Evolutionary conservation across 306 rosid species (phyloP).

Genomic region (Cyamopsis tetragonoloba): DNA sequence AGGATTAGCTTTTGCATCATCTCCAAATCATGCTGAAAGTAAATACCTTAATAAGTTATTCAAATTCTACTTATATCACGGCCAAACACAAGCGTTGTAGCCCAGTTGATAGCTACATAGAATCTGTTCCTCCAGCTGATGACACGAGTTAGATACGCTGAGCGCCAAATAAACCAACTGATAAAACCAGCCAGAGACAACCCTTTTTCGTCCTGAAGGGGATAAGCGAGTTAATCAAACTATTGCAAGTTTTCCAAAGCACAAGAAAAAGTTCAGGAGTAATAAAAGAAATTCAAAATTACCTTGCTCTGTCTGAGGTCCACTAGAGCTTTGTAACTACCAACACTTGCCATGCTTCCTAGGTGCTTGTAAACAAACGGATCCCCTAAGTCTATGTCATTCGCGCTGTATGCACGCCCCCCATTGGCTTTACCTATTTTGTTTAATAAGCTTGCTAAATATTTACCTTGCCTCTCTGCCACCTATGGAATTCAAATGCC

Average conservation of each 20-base stretch:
- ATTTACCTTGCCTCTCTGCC: slow-evolving; percentile 97
- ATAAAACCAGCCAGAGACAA: slow-evolving; percentile 70
- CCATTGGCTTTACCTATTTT: slow-evolving; percentile 70
- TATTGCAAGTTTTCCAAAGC: background rate
- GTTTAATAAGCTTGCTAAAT: slow-evolving; percentile 60
- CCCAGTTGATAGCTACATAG: slow-evolving; percentile 93
- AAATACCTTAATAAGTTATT: slow-evolving; percentile 24
- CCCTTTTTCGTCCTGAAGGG: slow-evolving; percentile 70
- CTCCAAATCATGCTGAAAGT: background rate
- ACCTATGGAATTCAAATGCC: slow-evolving; percentile 47
- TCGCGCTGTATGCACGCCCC: slow-evolving; percentile 52
- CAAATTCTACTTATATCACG: slow-evolving; percentile 92
- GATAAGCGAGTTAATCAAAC: slow-evolving; percentile 15
- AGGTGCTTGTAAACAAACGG: slow-evolving; percentile 89
- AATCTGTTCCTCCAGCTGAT: slow-evolving; percentile 96
- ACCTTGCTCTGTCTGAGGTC: slow-evolving; percentile 96
- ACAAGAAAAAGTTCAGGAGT: background rate
- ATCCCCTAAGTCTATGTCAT: slow-evolving; percentile 48
- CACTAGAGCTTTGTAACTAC: slow-evolving; percentile 95
- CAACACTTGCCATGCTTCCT: slow-evolving; percentile 95
- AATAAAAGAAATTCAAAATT: slow-evolving; percentile 16
- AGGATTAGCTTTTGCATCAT: background rate
- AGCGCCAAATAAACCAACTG: slow-evolving; percentile 96
- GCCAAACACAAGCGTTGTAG: slow-evolving; percentile 80
- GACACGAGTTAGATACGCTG: slow-evolving; percentile 81